Percentiles rank a stretch among this genome's conserved stretches.
Evolutionary conservation across 805 yeast species (phyloP).

Genomic region (Pichia paraexigua): DNA sequence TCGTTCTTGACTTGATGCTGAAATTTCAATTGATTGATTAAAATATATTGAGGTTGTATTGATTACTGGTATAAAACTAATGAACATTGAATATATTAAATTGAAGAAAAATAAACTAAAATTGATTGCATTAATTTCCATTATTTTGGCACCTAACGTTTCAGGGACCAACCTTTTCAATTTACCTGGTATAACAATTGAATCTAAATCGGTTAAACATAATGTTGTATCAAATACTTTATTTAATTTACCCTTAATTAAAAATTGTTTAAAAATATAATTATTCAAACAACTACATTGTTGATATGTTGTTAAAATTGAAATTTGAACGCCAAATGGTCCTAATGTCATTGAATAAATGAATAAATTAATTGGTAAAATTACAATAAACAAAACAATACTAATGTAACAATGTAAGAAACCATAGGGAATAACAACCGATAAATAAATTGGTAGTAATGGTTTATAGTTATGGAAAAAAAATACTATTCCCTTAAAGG

Average conservation of each 20-base stretch:
- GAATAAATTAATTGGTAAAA: conserved; percentile 21
- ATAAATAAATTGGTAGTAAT: conserved; percentile 22
- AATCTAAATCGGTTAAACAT: conserved; percentile 22
- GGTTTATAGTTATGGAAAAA: conserved; percentile 18
- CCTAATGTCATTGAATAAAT: conserved; percentile 18
- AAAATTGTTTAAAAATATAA: conserved; percentile 18
- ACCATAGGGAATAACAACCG: conserved; percentile 19
- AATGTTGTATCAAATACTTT: conserved; percentile 22
- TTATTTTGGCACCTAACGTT: conserved; percentile 18
- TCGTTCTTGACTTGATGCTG: conserved; percentile 15
- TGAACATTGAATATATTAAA: conserved; percentile 10
- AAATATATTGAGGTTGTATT: conserved; percentile 17
- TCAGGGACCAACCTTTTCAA: conserved; percentile 24
- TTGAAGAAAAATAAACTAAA: neutral
- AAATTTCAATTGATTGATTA: conserved; percentile 16
- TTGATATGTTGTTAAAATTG: conserved; percentile 18
- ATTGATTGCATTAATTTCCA: conserved; percentile 9
- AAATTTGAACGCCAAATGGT: conserved; percentile 23
- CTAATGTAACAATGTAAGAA: conserved; percentile 17
- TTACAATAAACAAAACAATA: conserved; percentile 11
- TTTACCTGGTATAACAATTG: conserved; percentile 28
- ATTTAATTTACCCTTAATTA: conserved; percentile 21
- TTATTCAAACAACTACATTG: conserved; percentile 21
- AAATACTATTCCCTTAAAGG: conserved; percentile 21
- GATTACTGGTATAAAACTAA: conserved; percentile 20